Evolutionary conservation across 2,329 filamentous ascomycete species (phyloP).

Genomic region (Cercospora brassicicola): DNA sequence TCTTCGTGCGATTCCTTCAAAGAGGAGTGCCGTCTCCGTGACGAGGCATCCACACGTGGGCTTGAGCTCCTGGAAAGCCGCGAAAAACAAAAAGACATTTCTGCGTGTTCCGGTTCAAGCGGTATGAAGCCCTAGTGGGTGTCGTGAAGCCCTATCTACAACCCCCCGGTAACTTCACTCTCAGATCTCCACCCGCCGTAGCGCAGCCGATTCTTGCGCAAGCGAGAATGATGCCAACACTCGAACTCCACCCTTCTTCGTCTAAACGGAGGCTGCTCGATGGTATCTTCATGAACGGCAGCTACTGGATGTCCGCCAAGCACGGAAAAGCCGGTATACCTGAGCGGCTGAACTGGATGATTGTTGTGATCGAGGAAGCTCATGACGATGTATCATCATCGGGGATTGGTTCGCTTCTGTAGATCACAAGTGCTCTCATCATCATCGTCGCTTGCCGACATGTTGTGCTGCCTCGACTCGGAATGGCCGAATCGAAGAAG

Average conservation of each 20-base stretch:
- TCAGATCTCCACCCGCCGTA: not conserved
- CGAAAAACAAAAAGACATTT: not conserved
- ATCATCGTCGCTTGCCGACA: not conserved
- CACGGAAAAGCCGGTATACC: not conserved
- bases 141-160: not conserved
- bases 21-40: not conserved
- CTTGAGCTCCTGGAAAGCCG: not conserved
- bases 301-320: not conserved
- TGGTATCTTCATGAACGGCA: not conserved
- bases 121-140: not conserved
- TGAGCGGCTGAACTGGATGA: not conserved
- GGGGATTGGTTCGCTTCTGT: not conserved
- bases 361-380: not conserved
- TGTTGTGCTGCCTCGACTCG: not conserved
- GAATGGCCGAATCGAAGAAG: not conserved
- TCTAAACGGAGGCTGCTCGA: not conserved
- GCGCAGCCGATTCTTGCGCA: not conserved
- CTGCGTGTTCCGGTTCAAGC: not conserved
- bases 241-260: not conserved
- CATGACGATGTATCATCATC: not conserved
- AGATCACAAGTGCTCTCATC: not conserved
- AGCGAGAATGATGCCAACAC: not conserved
- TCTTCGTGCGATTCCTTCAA: not conserved
- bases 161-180: not conserved
- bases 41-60: not conserved